Conservation (phyloP, 257 asterid species). For the Thymus quinquecostatus region DNA sequence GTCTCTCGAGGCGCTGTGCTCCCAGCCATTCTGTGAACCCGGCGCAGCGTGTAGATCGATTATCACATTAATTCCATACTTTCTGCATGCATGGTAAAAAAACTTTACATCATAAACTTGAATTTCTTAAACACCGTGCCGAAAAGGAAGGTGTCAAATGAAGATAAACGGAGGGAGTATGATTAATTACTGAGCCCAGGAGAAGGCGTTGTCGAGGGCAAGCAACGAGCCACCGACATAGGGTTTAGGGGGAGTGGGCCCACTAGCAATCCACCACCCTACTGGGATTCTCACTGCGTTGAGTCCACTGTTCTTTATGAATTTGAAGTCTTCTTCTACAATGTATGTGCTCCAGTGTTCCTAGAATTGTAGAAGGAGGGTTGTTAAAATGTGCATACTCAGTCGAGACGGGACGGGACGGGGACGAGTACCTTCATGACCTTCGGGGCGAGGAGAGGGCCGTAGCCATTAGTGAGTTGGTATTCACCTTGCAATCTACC, state of each 20-base stretch:
- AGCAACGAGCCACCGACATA: conserved; percentile 66
- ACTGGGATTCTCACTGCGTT: conserved; percentile 75
- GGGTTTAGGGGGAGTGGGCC: conserved; percentile 69
- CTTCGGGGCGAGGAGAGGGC: conserved; percentile 53
- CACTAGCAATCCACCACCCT: conserved; percentile 84
- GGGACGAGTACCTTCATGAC: conserved; percentile 54
- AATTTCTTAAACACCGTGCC: too few relatives aligned
- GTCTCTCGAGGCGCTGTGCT: conserved; percentile 70
- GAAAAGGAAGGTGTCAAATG: too few relatives aligned
- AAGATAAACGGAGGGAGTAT: not conserved
- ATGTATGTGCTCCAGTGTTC: conserved; percentile 59
- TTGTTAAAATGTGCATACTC: too few relatives aligned
- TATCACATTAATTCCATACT: conserved; percentile 60
- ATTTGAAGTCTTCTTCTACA: conserved; percentile 70
- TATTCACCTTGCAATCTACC: conserved; percentile 62
- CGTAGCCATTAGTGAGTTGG: conserved; percentile 80
- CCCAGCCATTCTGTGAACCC: conserved; percentile 75
- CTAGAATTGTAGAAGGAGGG: too few relatives aligned
- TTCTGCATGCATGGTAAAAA: conserved; percentile 42
- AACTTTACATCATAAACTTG: too few relatives aligned
- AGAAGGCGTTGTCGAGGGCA: conserved; percentile 70
- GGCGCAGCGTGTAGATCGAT: conserved; percentile 82
- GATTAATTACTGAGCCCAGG: conserved; percentile 60
- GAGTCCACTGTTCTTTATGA: conserved; percentile 52
- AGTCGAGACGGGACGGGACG: too few relatives aligned